These are phyloP conservation scores for Curvularia sp. DNA, from an alignment of 2,329 filamentous ascomycete species.

Conservation along the genomic window DNA sequence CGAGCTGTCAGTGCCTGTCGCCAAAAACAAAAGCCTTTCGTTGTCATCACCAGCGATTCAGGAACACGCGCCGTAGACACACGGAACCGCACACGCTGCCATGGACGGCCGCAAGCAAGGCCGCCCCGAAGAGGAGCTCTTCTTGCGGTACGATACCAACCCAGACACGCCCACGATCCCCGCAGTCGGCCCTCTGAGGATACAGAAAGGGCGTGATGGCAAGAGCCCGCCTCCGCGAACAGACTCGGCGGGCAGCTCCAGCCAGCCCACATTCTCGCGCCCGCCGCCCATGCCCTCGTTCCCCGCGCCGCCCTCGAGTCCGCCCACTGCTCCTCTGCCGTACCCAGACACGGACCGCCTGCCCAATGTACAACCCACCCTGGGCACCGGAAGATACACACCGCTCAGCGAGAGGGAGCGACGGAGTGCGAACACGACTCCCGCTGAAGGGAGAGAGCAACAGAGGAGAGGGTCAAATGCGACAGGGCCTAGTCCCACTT, in stretches of 20 bases:
- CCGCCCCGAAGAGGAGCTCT: constrained; percentile 81
- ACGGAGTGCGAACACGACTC: constrained; percentile 45
- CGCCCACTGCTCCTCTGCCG: constrained; percentile 54
- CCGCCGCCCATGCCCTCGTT: constrained; percentile 67
- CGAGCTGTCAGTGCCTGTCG: constrained; percentile 29
- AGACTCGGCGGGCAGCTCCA: constrained; percentile 71
- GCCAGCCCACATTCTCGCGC: constrained; percentile 47
- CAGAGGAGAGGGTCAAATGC: constrained; percentile 43
- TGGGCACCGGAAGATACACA: constrained; percentile 42
- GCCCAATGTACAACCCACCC: constrained; percentile 28
- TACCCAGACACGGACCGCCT: constrained; percentile 55
- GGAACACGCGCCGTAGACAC: constrained; percentile 17
- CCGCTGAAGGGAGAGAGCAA: constrained; percentile 41
- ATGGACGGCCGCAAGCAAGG: constrained; percentile 65
- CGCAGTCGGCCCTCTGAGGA: constrained; percentile 82
- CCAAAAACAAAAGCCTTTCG: constrained; percentile 40
- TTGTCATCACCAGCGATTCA: constrained; percentile 36
- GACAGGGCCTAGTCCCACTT: constrained; percentile 39
- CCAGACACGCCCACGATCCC: constrained; percentile 81
- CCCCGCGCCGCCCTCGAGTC: constrained; percentile 63
- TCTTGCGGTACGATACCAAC: constrained; percentile 63
- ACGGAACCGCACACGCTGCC: constrained; percentile 13
- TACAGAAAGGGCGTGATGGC: constrained; percentile 73
- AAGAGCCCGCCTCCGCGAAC: constrained; percentile 60
- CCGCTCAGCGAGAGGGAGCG: constrained; percentile 50